A percentile compares a stretch with the other conserved stretches of the same genome.
Conservation (phyloP, 345 rosid species). For the Cardiospermum halicacabum region DNA sequence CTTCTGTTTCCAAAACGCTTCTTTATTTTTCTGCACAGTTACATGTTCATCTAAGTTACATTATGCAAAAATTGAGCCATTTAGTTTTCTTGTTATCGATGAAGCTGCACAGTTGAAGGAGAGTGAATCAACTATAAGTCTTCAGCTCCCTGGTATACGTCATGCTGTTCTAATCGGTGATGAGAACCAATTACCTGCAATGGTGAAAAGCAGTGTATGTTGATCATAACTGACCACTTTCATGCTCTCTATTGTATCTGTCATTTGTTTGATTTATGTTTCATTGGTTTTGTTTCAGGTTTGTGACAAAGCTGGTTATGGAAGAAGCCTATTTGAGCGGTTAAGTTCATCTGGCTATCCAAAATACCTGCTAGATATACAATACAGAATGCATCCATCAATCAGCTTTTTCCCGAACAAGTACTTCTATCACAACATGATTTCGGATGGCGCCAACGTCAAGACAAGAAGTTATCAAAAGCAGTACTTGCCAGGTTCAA, state of each 20-base stretch:
- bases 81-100: constrained; percentile 40
- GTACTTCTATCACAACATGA: constrained; percentile 35
- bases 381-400: constrained; percentile 77
- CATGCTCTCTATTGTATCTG: background rate
- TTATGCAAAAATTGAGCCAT: constrained; percentile 14
- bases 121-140: constrained; percentile 40
- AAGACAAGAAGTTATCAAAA: constrained; percentile 21
- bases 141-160: constrained; percentile 34
- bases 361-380: constrained; percentile 49
- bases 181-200: constrained; percentile 45
- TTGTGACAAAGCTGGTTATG: constrained; percentile 30
- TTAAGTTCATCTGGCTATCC: constrained; percentile 35
- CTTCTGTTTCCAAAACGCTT: constrained; percentile 32
- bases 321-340: constrained; percentile 70
- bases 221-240: background rate
- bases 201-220: constrained; percentile 40
- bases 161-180: constrained; percentile 47
- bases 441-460: constrained; percentile 46
- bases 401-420: constrained; percentile 55
- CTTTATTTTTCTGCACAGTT: constrained; percentile 39
- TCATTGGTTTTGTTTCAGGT: constrained; percentile 19
- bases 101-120: constrained; percentile 62
- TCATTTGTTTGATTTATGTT: background rate
- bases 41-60: constrained; percentile 31
- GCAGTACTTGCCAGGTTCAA: constrained; percentile 29